A percentile compares a stretch with the other conserved stretches of the same genome.
Evolutionary conservation across 352 stramenopile genomes (phyloP).

Genomic region (Phytophthora pisi): DNA sequence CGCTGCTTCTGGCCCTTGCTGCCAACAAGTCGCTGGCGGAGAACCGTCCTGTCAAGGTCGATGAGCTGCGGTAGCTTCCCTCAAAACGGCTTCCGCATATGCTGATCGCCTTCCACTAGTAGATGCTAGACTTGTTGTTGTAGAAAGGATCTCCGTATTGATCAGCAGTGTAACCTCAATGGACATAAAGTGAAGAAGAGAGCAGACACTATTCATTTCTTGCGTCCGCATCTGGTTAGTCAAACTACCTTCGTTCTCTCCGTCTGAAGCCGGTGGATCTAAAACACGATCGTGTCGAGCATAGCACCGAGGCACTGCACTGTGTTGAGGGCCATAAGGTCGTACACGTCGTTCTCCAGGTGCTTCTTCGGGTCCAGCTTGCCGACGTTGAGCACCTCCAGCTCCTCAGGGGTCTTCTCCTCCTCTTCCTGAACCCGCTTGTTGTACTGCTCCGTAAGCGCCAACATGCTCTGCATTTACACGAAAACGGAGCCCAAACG

Average conservation of each 20-base stretch:
- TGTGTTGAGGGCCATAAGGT: constrained; percentile 98
- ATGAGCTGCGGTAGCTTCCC: constrained; percentile 47
- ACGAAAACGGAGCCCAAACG: constrained; percentile 72
- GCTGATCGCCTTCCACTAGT: constrained; percentile 22
- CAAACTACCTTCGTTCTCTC: constrained; percentile 20
- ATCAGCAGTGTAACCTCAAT: constrained; percentile 24
- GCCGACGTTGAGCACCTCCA: constrained; percentile 98
- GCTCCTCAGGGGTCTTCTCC: constrained; percentile 97
- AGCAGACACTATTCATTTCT: constrained; percentile 28
- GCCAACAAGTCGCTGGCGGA: constrained; percentile 71
- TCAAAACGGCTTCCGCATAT: constrained; percentile 17
- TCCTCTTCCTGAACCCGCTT: constrained; percentile 94
- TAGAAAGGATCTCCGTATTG: constrained; percentile 25
- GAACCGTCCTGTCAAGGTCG: constrained; percentile 71
- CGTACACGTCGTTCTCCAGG: constrained; percentile 94
- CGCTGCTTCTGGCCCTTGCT: constrained; percentile 68
- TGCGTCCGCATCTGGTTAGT: constrained; percentile 16
- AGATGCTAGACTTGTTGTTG: constrained; percentile 26
- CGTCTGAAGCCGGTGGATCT: constrained; percentile 33
- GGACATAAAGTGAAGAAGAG: constrained; percentile 16
- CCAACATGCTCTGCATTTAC: constrained; percentile 87
- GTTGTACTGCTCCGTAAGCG: constrained; percentile 97
- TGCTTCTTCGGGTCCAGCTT: constrained; percentile 97
- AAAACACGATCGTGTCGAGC: constrained; percentile 99
- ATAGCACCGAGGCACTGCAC: constrained; percentile 98